A percentile compares a stretch with the other conserved stretches of the same genome.
phyloP scores from a whole-genome alignment of 805 yeast genomes.

The Wickerhamomyces mucosus region DNA sequence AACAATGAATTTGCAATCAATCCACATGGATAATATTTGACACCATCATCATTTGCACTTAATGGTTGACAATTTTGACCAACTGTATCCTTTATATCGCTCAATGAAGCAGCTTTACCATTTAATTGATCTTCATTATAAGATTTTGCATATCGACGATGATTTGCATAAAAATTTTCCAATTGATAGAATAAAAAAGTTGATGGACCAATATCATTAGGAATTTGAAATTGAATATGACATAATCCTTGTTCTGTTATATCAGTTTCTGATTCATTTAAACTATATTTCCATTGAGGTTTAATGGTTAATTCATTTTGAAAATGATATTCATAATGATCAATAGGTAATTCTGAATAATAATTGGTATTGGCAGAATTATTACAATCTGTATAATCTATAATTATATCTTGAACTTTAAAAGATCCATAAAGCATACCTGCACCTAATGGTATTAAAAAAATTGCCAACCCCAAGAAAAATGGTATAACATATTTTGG shows the following conservation, averaged over 20 bases:
- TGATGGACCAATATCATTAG: constrained; percentile 64
- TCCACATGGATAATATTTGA: constrained; percentile 75
- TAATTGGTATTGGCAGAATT: constrained; percentile 34
- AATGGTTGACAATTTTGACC: constrained; percentile 59
- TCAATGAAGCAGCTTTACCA: constrained; percentile 58
- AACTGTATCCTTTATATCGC: constrained; percentile 37
- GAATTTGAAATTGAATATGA: constrained; percentile 62
- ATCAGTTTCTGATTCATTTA: constrained; percentile 33
- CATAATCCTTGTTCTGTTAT: constrained; percentile 50
- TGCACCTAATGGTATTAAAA: constrained; percentile 87
- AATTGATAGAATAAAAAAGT: constrained; percentile 70
- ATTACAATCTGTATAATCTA: constrained; percentile 72
- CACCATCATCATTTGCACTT: constrained; percentile 40
- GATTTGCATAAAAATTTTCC: constrained; percentile 89
- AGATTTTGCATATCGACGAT: constrained; percentile 85
- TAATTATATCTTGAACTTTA: constrained; percentile 58
- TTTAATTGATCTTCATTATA: constrained; percentile 78
- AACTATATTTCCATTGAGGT: constrained; percentile 62
- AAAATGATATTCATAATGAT: constrained; percentile 52
- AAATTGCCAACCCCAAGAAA: constrained; percentile 60
- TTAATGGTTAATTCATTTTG: constrained; percentile 26
- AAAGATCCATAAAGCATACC: constrained; percentile 65
- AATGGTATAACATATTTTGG: constrained; percentile 85
- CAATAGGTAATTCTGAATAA: constrained; percentile 45
- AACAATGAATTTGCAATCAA: constrained; percentile 72